Evolutionary conservation across 805 yeast species (phyloP).

Genomic region (Helenozyma rhizophorensis): DNA sequence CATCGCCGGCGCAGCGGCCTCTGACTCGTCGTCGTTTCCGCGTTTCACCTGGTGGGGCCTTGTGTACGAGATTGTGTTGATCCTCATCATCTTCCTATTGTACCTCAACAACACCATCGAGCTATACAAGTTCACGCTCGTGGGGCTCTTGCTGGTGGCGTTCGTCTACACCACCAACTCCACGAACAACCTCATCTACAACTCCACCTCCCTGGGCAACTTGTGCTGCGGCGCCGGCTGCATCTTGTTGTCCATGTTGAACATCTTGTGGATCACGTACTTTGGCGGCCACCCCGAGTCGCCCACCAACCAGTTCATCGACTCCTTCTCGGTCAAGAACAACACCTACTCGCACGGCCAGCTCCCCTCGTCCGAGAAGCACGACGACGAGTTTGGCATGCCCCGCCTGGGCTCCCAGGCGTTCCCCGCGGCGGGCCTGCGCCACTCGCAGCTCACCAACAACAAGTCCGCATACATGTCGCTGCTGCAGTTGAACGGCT

Average conservation of each 20-base stretch:
- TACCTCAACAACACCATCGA: constrained; percentile 63
- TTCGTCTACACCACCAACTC: constrained; percentile 82
- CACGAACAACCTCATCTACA: constrained; percentile 73
- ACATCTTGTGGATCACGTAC: constrained; percentile 81
- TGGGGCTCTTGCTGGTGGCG: constrained; percentile 62
- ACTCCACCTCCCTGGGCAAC: constrained; percentile 50
- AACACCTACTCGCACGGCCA: constrained; percentile 33
- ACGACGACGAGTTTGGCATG: constrained; percentile 21
- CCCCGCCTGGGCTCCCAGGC: constrained; percentile 15
- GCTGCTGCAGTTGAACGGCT: constrained; percentile 55
- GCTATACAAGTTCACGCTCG: constrained; percentile 57
- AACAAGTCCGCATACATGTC: constrained; percentile 40
- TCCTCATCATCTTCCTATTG: constrained; percentile 46
- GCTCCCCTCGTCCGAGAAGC: constrained; percentile 20
- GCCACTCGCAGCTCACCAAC: constrained; percentile 31
- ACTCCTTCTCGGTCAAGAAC: constrained; percentile 66
- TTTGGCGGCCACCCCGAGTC: constrained; percentile 88
- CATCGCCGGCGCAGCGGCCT: constrained; percentile 72
- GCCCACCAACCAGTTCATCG: constrained; percentile 81
- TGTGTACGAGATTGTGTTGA: constrained; percentile 66
- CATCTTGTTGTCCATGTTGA: constrained; percentile 74
- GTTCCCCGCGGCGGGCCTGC: constrained; percentile 30
- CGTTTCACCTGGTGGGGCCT: constrained; percentile 96
- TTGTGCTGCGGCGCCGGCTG: constrained; percentile 94
- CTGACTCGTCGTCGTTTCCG: constrained; percentile 48